phyloP scores from a whole-genome alignment of 805 yeast species.

The Schwanniomyces occidentalis region DNA sequence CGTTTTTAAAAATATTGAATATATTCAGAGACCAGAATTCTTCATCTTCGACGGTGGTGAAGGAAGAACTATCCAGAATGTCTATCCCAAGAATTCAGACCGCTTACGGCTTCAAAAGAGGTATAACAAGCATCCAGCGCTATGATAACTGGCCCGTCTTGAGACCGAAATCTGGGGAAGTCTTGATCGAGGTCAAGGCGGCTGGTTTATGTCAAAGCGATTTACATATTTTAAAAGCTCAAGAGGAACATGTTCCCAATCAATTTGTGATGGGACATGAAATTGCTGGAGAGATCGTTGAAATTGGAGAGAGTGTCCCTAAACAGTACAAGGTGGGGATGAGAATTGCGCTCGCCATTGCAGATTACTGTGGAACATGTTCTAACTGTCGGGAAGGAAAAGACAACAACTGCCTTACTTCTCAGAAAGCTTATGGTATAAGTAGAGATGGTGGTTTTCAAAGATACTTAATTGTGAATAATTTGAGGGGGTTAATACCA shows the following conservation, averaged over 20 bases:
- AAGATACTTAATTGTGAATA: constrained; percentile 36
- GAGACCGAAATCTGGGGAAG: constrained; percentile 27
- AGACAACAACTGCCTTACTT: constrained; percentile 30
- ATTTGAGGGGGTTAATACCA: constrained; percentile 34
- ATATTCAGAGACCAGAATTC: too few species aligned
- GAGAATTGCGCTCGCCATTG: constrained; percentile 30
- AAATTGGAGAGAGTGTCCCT: constrained; percentile 27
- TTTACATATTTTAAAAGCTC: constrained; percentile 32
- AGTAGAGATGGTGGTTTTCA: constrained; percentile 44
- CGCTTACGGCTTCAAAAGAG: constrained; percentile 34
- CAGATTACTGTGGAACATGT: constrained; percentile 37
- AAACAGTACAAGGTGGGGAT: constrained; percentile 26
- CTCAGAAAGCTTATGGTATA: constrained; percentile 32
- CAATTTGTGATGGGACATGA: constrained; percentile 47
- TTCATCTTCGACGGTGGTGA: too few species aligned
- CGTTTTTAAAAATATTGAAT: too few species aligned
- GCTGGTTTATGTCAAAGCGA: constrained; percentile 48
- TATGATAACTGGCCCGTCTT: constrained; percentile 32
- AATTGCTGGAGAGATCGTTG: constrained; percentile 38
- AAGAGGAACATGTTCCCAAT: constrained; percentile 20
- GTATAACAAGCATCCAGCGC: constrained; percentile 21
- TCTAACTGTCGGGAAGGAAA: constrained; percentile 32
- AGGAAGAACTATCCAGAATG: constrained; percentile 8
- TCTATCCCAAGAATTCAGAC: constrained; percentile 29
- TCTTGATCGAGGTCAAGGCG: constrained; percentile 41